Evolutionary conservation across 176 grass and related monocot genomes (phyloP).

Genomic region (Paspalum vaginatum): DNA sequence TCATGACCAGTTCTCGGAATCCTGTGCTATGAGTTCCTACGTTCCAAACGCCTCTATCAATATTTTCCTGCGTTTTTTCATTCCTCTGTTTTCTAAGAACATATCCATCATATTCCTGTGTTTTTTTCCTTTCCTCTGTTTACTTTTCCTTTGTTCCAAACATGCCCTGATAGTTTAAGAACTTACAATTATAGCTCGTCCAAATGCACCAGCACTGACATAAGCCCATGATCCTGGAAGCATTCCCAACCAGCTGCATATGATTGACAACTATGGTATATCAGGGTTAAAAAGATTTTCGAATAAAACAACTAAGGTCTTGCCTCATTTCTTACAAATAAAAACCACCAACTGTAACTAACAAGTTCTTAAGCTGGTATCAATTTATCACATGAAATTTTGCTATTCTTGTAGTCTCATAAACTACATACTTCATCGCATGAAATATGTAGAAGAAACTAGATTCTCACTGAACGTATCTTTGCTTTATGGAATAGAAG

Average conservation of each 20-base stretch:
- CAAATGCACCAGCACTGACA: slow-evolving; percentile 99
- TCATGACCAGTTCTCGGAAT: no score
- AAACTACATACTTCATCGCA: background rate
- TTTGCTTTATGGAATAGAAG: background rate
- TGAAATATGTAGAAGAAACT: slow-evolving; percentile 31
- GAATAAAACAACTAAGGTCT: background rate
- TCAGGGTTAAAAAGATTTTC: slow-evolving; percentile 30
- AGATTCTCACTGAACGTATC: slow-evolving; percentile 29
- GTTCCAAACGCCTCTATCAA: no score
- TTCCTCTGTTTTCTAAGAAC: no score
- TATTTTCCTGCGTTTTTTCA: no score
- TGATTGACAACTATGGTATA: slow-evolving; percentile 29
- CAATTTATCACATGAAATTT: slow-evolving; percentile 23
- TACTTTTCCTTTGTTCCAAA: no score
- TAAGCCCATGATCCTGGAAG: slow-evolving; percentile 99
- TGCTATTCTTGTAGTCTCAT: background rate
- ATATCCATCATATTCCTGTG: no score
- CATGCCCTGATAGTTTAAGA: no score
- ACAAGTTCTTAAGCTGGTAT: background rate
- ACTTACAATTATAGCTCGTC: slow-evolving; percentile 96
- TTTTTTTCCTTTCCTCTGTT: no score
- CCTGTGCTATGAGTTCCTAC: no score
- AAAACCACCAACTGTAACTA: background rate
- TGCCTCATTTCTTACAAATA: slow-evolving; percentile 10
- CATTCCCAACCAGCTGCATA: slow-evolving; percentile 96